A percentile compares a stretch with the other conserved stretches of the same genome.
These are phyloP conservation scores for Microbotryomycetes sp. DNA, from an alignment of 1,284 basidiomycete species.

Conservation along the genomic window DNA sequence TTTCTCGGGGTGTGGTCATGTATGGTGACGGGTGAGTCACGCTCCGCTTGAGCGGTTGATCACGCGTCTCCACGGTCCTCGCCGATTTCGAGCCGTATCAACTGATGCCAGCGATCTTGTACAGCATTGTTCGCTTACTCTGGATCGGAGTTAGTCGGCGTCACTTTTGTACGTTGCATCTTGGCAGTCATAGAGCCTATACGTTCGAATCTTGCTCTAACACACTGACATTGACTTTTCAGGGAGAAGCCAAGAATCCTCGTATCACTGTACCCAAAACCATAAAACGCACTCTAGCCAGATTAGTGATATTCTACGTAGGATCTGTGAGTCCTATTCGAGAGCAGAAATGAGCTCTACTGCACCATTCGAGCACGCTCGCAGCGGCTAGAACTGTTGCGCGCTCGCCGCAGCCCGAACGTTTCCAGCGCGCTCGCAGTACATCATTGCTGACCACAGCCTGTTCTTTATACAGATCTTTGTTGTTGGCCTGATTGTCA, in stretches of 20 bases:
- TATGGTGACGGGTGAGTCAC: constrained; percentile 38
- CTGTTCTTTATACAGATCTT: too few relatives aligned
- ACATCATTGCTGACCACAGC: too few relatives aligned
- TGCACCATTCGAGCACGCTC: too few relatives aligned
- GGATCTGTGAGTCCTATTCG: too few relatives aligned
- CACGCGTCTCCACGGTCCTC: constrained; percentile 47
- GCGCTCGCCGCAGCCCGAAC: too few relatives aligned
- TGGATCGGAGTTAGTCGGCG: constrained; percentile 75
- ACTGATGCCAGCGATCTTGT: too few relatives aligned
- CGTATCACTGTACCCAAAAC: constrained; percentile 57
- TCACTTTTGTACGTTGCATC: constrained; percentile 54
- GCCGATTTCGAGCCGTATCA: constrained; percentile 45
- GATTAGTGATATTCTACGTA: constrained; percentile 63
- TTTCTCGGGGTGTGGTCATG: constrained; percentile 43
- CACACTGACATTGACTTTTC: constrained; percentile 3
- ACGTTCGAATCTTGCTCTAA: background rate
- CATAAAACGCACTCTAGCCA: constrained; percentile 61
- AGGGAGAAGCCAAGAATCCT: constrained; percentile 39
- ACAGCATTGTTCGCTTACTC: constrained; percentile 39
- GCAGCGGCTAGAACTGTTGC: too few relatives aligned
- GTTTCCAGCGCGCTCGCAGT: too few relatives aligned
- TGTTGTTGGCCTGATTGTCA: constrained; percentile 62
- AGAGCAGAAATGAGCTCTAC: too few relatives aligned
- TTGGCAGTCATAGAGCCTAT: background rate
- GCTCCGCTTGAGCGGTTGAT: constrained; percentile 1